These are phyloP conservation scores for Capronia epimyces DNA, from an alignment of 2,329 filamentous ascomycete genomes.

Conservation along the genomic window DNA sequence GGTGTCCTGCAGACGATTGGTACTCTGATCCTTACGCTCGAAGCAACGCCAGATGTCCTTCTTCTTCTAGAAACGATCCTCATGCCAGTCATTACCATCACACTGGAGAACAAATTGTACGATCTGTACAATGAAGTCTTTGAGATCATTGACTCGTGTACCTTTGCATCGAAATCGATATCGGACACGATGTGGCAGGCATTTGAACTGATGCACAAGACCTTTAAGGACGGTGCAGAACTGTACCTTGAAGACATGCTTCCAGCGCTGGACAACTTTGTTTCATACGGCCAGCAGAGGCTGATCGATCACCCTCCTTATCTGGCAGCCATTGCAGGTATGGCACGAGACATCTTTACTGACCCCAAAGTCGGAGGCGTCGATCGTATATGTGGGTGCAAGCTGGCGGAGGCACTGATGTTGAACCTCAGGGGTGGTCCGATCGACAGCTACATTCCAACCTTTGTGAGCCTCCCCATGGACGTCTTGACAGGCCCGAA, in stretches of 20 bases:
- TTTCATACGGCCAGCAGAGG: conserved; percentile 79
- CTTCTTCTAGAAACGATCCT: conserved; percentile 90
- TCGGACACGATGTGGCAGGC: conserved; percentile 98
- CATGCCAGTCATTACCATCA: conserved; percentile 95
- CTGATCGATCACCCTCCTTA: conserved; percentile 80
- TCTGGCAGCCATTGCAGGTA: conserved; percentile 79
- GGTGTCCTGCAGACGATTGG: conserved; percentile 97
- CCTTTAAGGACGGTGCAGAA: conserved; percentile 95
- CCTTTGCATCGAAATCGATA: conserved; percentile 92
- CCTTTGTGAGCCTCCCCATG: conserved; percentile 89
- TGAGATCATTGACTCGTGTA: conserved; percentile 98
- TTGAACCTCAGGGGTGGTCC: conserved; percentile 75
- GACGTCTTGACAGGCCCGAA: conserved; percentile 67
- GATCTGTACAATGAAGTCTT: conserved; percentile 98
- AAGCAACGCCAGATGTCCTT: conserved; percentile 93
- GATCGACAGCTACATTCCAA: conserved; percentile 79
- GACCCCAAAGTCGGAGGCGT: conserved; percentile 89
- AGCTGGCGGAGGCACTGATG: conserved; percentile 95
- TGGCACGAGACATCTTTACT: conserved; percentile 92
- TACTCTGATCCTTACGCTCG: conserved; percentile 89
- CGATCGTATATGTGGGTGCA: conserved; percentile 94
- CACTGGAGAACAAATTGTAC: conserved; percentile 95
- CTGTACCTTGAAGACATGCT: conserved; percentile 99
- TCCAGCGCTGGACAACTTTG: conserved; percentile 94
- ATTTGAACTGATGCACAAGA: conserved; percentile 92